Evolutionary conservation across 164 flowering plant species (phyloP).

Genomic region (Aristolochia contorta): DNA sequence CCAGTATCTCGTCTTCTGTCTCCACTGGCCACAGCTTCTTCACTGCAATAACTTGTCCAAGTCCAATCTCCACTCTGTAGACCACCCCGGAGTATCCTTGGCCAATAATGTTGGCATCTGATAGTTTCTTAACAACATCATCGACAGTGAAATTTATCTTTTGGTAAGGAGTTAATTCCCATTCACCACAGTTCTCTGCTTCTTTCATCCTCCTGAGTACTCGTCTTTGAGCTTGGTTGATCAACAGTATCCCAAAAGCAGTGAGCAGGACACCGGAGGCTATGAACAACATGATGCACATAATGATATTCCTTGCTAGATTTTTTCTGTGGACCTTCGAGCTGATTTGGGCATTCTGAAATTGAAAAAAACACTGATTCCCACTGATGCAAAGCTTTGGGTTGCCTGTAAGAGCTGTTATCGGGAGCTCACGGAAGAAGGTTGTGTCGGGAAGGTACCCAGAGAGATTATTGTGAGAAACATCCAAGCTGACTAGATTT

Average conservation of each 20-base stretch:
- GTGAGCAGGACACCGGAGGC: slow-evolving; percentile 11
- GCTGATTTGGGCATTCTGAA: background rate
- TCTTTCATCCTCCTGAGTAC: slow-evolving; percentile 10
- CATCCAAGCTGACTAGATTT: slow-evolving; percentile 49
- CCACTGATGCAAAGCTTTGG: slow-evolving; percentile 30
- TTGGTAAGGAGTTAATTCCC: slow-evolving; percentile 54
- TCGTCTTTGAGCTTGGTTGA: slow-evolving; percentile 14
- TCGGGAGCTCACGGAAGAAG: slow-evolving; percentile 36
- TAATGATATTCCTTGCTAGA: slow-evolving; percentile 16
- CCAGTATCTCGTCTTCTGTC: background rate
- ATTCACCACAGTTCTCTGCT: slow-evolving; percentile 20
- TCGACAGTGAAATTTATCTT: slow-evolving; percentile 43
- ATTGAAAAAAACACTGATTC: slow-evolving; percentile 15
- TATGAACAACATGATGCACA: slow-evolving; percentile 19
- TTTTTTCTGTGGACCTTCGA: slow-evolving; percentile 8
- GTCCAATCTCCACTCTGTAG: slow-evolving; percentile 46
- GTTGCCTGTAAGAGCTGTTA: slow-evolving; percentile 28
- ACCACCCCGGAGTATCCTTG: slow-evolving; percentile 55
- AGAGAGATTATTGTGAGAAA: slow-evolving; percentile 50
- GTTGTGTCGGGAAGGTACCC: slow-evolving; percentile 44
- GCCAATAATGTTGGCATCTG: slow-evolving; percentile 44
- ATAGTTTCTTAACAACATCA: slow-evolving; percentile 29
- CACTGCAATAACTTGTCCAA: slow-evolving; percentile 36
- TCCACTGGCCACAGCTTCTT: slow-evolving; percentile 47
- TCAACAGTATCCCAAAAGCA: slow-evolving; percentile 9